Evolutionary conservation across 768 basidiomycete genomes (phyloP).

Genomic region (Tylopilus rubrobrunneus): DNA sequence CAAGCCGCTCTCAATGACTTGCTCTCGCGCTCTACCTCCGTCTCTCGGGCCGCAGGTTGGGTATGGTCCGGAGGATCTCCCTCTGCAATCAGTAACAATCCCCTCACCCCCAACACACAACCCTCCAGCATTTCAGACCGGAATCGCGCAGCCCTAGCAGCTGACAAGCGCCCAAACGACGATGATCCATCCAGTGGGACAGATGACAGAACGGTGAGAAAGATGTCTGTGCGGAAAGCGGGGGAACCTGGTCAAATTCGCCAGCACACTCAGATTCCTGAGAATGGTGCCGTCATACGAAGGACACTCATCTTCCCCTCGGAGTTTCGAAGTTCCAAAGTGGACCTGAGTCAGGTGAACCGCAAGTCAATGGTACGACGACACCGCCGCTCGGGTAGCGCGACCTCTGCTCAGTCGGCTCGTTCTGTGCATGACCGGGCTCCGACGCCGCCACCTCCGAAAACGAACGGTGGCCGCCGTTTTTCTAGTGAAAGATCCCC

Average conservation of each 20-base stretch:
- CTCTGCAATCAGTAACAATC: conserved; percentile 4
- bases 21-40: conserved; percentile 66
- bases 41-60: conserved; percentile 50
- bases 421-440: conserved; percentile 78
- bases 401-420: conserved; percentile 53
- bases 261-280: conserved; percentile 33
- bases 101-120: conserved; percentile 24
- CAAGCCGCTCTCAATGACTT: conserved; percentile 67
- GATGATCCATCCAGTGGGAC: conserved; percentile 31
- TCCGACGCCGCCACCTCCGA: conserved; percentile 83
- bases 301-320: conserved; percentile 79
- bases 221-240: conserved; percentile 19
- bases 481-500: conserved; percentile 68
- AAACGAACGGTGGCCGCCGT: conserved; percentile 46
- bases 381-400: conserved; percentile 62
- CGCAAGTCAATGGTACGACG: conserved; percentile 48
- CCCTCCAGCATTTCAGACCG: conserved; percentile 9
- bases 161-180: conserved; percentile 26
- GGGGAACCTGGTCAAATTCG: conserved; percentile 25
- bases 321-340: conserved; percentile 53
- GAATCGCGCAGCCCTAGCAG: conserved; percentile 13
- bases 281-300: conserved; percentile 54
- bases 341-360: conserved; percentile 52
- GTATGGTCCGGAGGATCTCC: conserved; percentile 30
- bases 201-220: conserved; percentile 29